Conservation (phyloP, 2,329 filamentous ascomycete species). For the Phymatotrichopsis omnivora region DNA sequence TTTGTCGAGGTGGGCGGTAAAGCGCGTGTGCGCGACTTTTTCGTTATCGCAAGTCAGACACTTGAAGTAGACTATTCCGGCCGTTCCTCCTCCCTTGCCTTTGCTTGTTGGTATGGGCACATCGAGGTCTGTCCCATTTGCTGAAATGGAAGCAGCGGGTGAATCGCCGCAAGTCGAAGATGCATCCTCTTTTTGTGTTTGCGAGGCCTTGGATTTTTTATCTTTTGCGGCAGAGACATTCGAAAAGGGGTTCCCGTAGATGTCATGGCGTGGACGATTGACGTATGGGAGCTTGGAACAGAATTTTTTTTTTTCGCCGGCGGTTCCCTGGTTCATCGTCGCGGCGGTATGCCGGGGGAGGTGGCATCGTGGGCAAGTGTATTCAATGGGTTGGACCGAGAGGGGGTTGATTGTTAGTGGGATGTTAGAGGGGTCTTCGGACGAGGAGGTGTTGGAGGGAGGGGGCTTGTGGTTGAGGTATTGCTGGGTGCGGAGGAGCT, state of each 20-base stretch:
- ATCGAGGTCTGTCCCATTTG: no score
- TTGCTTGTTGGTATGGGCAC: not conserved
- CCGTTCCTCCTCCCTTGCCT: slow-evolving; percentile 14
- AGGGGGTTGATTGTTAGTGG: slow-evolving; percentile 9
- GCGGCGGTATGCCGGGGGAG: slow-evolving; percentile 8
- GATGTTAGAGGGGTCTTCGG: slow-evolving; percentile 8
- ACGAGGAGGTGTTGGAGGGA: slow-evolving; percentile 2
- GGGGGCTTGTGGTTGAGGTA: slow-evolving; percentile 43
- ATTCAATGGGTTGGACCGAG: slow-evolving; percentile 16
- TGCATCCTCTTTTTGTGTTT: slow-evolving; percentile 15
- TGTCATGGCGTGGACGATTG: slow-evolving; percentile 20
- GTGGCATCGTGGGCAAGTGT: not conserved
- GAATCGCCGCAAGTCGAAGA: slow-evolving; percentile 12
- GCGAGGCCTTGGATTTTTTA: slow-evolving; percentile 8
- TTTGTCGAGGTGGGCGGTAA: slow-evolving; percentile 25
- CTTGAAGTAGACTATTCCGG: slow-evolving; percentile 19
- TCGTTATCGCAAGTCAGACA: slow-evolving; percentile 23
- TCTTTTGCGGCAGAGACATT: slow-evolving; percentile 20
- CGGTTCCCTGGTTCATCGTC: slow-evolving; percentile 7
- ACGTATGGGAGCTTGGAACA: slow-evolving; percentile 25
- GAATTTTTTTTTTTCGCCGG: slow-evolving; percentile 25
- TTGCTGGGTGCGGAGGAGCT: slow-evolving; percentile 56
- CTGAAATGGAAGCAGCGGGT: slow-evolving; percentile 5
- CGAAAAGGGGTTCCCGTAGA: slow-evolving; percentile 28
- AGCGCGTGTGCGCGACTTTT: slow-evolving; percentile 17